Base-by-base conservation (phyloP, 257 asterid genomes). In the Cynanchum wilfordii region DNA sequence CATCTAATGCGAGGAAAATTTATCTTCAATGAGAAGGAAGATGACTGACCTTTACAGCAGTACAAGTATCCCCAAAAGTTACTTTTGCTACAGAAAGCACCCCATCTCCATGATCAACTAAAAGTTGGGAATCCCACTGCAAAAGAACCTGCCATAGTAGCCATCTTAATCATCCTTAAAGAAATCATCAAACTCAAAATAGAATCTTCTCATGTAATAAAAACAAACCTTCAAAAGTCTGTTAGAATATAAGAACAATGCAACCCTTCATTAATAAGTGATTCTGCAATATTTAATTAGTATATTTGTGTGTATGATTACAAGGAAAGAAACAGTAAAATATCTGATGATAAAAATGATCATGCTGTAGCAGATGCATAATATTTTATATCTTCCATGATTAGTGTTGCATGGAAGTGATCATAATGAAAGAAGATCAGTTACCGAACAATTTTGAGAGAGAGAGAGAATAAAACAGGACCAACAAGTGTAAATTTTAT, bases 151-250 rank as follows among this genome's bases (percentile, higher is more conserved):
- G 45, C 98, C 96, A 20, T 85, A 83, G 19, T 90, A 88, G 10
- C 94, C 86, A 40, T 47, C 69, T 76, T 90, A 90, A 36, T 89
- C 90, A 56, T 83, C 87, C 79, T 84, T 96, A 78, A 92, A 89
- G 74, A 86, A 87, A 75, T 89, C 95, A 30, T 87, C 85, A 77
- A 89, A 88, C 80, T 88, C 97, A 76, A 85, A 90, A 68, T 95
- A 93, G 74, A 92, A 92, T 86, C 95, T 89, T 86, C 97, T 85
- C 96, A 92, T 92, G 80, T 76, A 92, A 73, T 92, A 96, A 78
- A 88, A 92, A 85, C 89, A 92, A 72, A 92, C 96, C 97, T 91
- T 80, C 84, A 87, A 20, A 74, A 85, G 63, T 74, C 70, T 76
- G 78, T 79, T 71, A 78, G 63, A 54, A 56, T 7, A 75, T 59